Percentiles rank a stretch among this genome's conserved stretches.
Evolutionary conservation across 345 rosid genomes (phyloP).

Genomic region (Adansonia digitata): DNA sequence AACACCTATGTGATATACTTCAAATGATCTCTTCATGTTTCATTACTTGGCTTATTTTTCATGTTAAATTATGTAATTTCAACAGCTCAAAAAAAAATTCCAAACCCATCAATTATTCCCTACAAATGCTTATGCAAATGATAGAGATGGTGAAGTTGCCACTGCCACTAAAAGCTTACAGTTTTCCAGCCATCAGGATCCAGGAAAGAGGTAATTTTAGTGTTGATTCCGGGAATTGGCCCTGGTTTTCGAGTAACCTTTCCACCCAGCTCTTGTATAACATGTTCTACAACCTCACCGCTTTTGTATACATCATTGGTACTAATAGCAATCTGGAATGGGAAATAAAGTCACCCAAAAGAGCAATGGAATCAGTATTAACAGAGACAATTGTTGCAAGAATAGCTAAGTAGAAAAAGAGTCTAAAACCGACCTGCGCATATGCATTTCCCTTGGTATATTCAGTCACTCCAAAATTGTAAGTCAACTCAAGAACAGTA

Average conservation of each 20-base stretch:
- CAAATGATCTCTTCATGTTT: not conserved
- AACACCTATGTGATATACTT: not conserved
- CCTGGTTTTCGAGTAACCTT: conserved; percentile 85
- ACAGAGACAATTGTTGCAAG: not conserved
- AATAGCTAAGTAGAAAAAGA: conserved; percentile 8
- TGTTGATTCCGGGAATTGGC: conserved; percentile 81
- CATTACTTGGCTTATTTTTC: no score
- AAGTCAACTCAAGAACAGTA: conserved; percentile 75
- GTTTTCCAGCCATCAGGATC: conserved; percentile 99
- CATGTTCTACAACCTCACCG: conserved; percentile 69
- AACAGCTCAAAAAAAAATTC: not conserved
- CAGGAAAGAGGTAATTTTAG: conserved; percentile 76
- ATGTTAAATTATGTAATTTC: no score
- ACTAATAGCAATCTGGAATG: conserved; percentile 61
- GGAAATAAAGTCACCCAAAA: not conserved
- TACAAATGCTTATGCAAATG: not conserved
- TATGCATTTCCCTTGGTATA: conserved; percentile 93
- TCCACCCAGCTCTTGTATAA: conserved; percentile 82
- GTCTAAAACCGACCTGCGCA: conserved; percentile 51
- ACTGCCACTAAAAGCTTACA: conserved; percentile 30
- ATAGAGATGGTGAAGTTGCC: not conserved
- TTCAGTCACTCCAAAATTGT: conserved; percentile 79
- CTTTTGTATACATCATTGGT: conserved; percentile 96
- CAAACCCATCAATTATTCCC: not conserved
- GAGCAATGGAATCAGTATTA: not conserved